These are phyloP conservation scores for Pyrus bretschneideri DNA, from an alignment of 306 rosid genomes.

Conservation along the genomic window DNA sequence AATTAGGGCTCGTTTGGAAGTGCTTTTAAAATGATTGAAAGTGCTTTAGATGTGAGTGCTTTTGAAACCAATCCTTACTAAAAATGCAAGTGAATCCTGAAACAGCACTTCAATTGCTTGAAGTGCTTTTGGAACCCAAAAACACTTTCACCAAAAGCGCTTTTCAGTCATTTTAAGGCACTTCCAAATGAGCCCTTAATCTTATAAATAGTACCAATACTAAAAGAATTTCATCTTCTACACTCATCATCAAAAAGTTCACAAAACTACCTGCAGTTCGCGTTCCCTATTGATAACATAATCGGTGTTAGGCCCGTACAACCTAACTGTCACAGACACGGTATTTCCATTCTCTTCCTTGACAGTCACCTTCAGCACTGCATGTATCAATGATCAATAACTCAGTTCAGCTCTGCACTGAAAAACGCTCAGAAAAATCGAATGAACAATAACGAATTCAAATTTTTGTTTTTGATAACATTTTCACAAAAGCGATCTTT, in stretches of 20 bases:
- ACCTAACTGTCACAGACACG: conserved; percentile 50
- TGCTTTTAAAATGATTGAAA: no score
- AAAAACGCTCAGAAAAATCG: not conserved
- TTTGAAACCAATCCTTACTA: no score
- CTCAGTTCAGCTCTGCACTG: not conserved
- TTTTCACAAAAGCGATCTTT: not conserved
- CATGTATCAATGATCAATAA: conserved; percentile 11
- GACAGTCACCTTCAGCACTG: conserved; percentile 76
- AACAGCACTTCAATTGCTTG: no score
- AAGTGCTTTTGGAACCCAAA: no score
- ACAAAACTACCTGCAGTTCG: conserved; percentile 67
- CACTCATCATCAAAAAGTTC: not conserved
- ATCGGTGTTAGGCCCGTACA: conserved; percentile 91
- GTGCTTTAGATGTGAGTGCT: no score
- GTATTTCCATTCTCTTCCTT: conserved; percentile 42
- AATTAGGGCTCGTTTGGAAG: no score
- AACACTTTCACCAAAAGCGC: no score
- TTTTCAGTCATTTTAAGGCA: no score
- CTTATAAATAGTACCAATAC: not conserved
- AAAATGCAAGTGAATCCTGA: no score
- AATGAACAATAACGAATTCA: not conserved
- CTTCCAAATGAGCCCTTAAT: no score
- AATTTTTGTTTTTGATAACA: not conserved
- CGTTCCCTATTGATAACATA: conserved; percentile 72
- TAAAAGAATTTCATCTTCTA: not conserved